Evolutionary conservation across 148 eudicot genomes (phyloP), one percentile per base, ranked within the genome.

Genomic region (Heliamphora exappendiculata): DNA sequence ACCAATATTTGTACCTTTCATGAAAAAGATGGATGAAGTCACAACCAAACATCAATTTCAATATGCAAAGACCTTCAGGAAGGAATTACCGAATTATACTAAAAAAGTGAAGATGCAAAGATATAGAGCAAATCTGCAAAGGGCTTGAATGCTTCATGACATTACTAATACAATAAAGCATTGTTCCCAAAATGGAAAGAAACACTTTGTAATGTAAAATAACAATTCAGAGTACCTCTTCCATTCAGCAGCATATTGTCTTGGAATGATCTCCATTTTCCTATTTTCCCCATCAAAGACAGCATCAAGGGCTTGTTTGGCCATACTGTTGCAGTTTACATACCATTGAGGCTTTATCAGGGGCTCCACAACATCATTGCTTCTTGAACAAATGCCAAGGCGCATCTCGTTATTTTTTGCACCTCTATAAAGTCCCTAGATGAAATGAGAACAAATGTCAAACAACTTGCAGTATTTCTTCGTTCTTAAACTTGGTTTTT

Each of bases 331-430:
- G 80, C 99, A 95, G 81, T 82, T 88, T 63, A 95, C 99, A 78
- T 88, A 95, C 99, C 99, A 93, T 83, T 95, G 97, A 67, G 97
- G 97, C 88, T 95, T 95, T 81, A 95, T 91, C 76, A 93, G 76
- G 22, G 99, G 98, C 80, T 95, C 99, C 75, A 95, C 89, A 53
- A 95, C 89, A 80, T 95, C 98, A 84, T 87, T 88, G 81, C 83
- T 95, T 80, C 99, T 85, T 70, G 96, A 92, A 87, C 99, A 95
- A 79, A 84, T 4, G 7, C 96, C 96, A 68, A 95, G 96, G 62
- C 97, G 96, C 99, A 92, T 95, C 87, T 91, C 96, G 78, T 92
- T 92, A 74, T 85, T 85, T 82, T 85, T 67, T 51, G 85, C 82
- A 57, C 90, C 97, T 81, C 87, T 84, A 78, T 95, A 95, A n/a